Base-by-base conservation (phyloP, 257 asterid species). In the Scutellaria galericulata region DNA sequence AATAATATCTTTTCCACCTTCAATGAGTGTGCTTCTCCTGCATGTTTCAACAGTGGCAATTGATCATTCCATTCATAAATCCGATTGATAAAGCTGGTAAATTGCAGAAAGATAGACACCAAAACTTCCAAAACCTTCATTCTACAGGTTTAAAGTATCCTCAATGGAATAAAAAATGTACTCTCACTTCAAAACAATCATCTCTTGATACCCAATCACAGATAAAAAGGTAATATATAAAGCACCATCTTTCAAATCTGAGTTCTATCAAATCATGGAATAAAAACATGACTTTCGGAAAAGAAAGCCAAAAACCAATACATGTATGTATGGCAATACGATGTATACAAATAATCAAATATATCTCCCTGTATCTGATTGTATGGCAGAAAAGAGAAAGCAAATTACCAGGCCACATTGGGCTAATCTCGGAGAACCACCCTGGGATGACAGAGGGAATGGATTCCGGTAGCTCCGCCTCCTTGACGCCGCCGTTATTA, bases 21-120 rank as follows among this genome's bases (percentile, higher is more conserved):
- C 75, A 94, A 72, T 0, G 99, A 94, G 83, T 94, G 99, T 18
- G 99, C 99, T 80, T 94, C 99, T 58, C 99, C 99, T 94, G 92
- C 86, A 83, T 39, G 71, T 82, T 59, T 71, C 73, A 39, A 66
- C 44, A 22, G 10, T 45, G 5, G 37, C 22, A 61, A 53, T 14
- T 22, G 14, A 60, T 92, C 5, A 46, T 45, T 15, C 37, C 10
- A 31, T 12, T 35, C 60, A 57, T n/a, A 50, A 45, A 5, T 24
- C 7, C 4, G 27, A 41, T 18, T 64, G 6, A 64, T 0, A 7
- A 54, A 54, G 44, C 37, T 20, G 39, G 11, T 67, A 3, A 45
- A 22, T 11, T 64, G 39, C 47, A 46, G 13, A 13, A 13, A 2
- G 13, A 65, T 13, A 56, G 8, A 10, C 35, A 12, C 46, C 24